These are phyloP conservation scores for Marasmius fiardii DNA, from an alignment of 1,284 basidiomycete genomes.

Conservation along the genomic window DNA sequence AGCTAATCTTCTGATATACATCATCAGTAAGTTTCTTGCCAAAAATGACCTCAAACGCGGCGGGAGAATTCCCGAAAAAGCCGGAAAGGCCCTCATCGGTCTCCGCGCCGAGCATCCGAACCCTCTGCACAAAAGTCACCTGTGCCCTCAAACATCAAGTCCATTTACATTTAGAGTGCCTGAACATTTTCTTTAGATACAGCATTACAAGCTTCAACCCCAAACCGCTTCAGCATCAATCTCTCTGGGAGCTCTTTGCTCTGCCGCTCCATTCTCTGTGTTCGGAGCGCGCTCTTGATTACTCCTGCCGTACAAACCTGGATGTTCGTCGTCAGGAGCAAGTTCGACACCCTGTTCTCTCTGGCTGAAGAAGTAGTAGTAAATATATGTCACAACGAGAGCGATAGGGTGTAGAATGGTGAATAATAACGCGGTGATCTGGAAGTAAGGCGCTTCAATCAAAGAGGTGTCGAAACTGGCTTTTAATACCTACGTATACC, in stretches of 20 bases:
- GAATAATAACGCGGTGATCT: constrained; percentile 59
- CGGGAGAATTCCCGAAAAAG: too few relatives aligned
- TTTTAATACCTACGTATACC: constrained; percentile 48
- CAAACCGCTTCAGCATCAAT: constrained; percentile 27
- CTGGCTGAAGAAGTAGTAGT: constrained; percentile 27
- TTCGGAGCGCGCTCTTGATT: constrained; percentile 5
- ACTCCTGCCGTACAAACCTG: constrained; percentile 13
- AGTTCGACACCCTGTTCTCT: constrained; percentile 35
- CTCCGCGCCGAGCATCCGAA: too few relatives aligned
- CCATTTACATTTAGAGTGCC: too few relatives aligned
- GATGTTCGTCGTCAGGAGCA: constrained; percentile 35
- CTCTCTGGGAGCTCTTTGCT: constrained; percentile 27
- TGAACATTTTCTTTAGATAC: too few relatives aligned
- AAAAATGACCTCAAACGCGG: too few relatives aligned
- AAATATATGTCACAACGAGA: constrained; percentile 39
- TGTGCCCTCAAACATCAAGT: too few relatives aligned
- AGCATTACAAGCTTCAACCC: constrained; percentile 14
- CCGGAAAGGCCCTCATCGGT: too few relatives aligned
- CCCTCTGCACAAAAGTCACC: too few relatives aligned
- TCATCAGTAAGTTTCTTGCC: too few relatives aligned
- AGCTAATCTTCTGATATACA: too few relatives aligned
- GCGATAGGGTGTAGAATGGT: constrained; percentile 58
- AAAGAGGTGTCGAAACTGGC: neutral
- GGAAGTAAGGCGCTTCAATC: neutral
- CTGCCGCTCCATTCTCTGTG: neutral